A percentile compares a stretch with the other conserved stretches of the same genome.
phyloP scores from a whole-genome alignment of 306 rosid species.

The Quercus parvula region DNA sequence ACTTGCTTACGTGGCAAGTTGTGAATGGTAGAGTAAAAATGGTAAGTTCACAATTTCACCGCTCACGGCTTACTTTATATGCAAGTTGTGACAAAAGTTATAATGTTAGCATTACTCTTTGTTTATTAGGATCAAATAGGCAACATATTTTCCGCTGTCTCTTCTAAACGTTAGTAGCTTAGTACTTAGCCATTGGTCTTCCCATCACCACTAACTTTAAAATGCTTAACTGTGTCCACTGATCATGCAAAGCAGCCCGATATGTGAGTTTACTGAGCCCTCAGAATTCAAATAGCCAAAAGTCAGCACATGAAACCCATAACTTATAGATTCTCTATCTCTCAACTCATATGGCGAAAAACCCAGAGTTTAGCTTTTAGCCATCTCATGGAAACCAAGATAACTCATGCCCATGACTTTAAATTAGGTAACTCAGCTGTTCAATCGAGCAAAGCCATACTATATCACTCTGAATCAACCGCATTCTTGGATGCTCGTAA shows the following conservation, averaged over 20 bases:
- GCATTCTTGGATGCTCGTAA: constrained; percentile 46
- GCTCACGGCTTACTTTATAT: too few species aligned
- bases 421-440: constrained; percentile 14
- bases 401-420: not conserved
- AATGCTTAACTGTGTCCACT: too few species aligned
- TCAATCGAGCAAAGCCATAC: not conserved
- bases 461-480: not conserved
- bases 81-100: too few species aligned
- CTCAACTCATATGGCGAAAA: constrained; percentile 31
- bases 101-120: too few species aligned
- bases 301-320: constrained; percentile 33
- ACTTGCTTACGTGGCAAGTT: fast-evolving
- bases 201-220: too few species aligned
- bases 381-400: constrained; percentile 32
- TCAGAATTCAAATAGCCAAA: not conserved
- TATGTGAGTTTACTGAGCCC: too few species aligned
- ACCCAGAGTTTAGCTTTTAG: constrained; percentile 26
- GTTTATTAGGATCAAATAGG: too few species aligned
- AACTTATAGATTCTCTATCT: constrained; percentile 14
- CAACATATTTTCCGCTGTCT: too few species aligned
- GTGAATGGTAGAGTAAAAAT: fast-evolving
- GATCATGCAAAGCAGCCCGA: too few species aligned
- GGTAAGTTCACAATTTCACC: fast-evolving
- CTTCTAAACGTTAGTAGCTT: too few species aligned
- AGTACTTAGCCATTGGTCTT: too few species aligned